Base-by-base conservation (phyloP, 352 stramenopile genomes). In the Pythium sp. region DNA sequence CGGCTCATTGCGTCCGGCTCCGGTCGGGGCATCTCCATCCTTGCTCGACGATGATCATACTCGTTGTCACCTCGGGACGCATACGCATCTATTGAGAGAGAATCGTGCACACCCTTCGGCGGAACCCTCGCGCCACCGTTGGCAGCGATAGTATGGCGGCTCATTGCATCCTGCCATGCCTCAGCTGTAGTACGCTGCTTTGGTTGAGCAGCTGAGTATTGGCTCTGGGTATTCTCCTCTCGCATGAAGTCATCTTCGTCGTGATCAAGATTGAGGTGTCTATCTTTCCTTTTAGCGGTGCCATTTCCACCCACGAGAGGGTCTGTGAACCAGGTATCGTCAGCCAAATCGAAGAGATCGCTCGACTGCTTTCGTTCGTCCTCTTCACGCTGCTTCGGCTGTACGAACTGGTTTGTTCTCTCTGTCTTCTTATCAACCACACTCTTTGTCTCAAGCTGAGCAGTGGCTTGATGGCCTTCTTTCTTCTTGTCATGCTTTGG, bases 291-390 rank as follows among this genome's bases (percentile, higher is more conserved):
- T 22, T 65, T 54, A 26, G 34, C 28, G 22, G 2, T 34, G 11
- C 62, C 47, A 47, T 20, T 30, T 46, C 49, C 54, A 5, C 32
- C 54, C 2, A 47, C 28, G 7, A 49, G 24, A 28, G 76, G 71
- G 55, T 93, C 82, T 0, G 66, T 76, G 74, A 93, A 93, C 84
- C 82, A 93, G 28, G 75, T 75, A 22, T 90, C 80, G 22, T 88
- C 84, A 5, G 67, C 66, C 28, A 64, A 65, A 49, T 89, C 78
- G 66, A 91, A 90, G 14, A 93, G 65, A 15, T 72, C 55, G 34
- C 38, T 63, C 41, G 65, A 36, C 8, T 60, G 41, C 11, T 46
- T 26, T 20, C 36, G 36, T 53, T n/a, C 22, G 24, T 68, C 26
- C 20, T 53, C 15, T 51, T n/a, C n/a, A 24, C 49, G 58, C 15